Evolutionary conservation across 2,329 filamentous ascomycete genomes (phyloP).

Genomic region (Aspergillus hiratsukae): DNA sequence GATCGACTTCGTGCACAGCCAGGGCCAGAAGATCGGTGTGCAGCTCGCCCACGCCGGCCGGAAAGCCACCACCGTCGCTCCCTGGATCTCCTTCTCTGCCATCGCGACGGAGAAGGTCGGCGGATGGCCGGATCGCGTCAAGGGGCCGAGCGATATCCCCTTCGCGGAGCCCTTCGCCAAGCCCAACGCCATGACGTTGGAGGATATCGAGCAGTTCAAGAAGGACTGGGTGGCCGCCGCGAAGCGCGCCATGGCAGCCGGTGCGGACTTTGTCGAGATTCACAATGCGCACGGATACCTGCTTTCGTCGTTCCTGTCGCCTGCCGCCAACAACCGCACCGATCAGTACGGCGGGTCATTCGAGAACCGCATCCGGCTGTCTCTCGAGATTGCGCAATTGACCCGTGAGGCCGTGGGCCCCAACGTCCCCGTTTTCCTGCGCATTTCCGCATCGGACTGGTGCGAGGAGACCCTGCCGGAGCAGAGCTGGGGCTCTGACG

Average conservation of each 20-base stretch:
- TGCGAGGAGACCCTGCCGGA: slow-evolving; percentile 56
- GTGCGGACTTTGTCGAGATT: slow-evolving; percentile 74
- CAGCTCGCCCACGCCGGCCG: slow-evolving; percentile 77
- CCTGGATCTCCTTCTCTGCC: slow-evolving; percentile 35
- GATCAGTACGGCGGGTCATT: slow-evolving; percentile 51
- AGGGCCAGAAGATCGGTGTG: slow-evolving; percentile 70
- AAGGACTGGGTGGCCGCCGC: slow-evolving; percentile 56
- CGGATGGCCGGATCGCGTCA: slow-evolving; percentile 53
- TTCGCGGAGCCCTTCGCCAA: slow-evolving; percentile 58
- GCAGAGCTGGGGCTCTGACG: slow-evolving; percentile 63
- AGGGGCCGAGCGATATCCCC: slow-evolving; percentile 55
- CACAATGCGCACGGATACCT: slow-evolving; percentile 79
- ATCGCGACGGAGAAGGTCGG: slow-evolving; percentile 48
- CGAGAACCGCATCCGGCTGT: slow-evolving; percentile 63
- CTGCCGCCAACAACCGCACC: slow-evolving; percentile 63
- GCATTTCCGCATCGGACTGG: slow-evolving; percentile 73
- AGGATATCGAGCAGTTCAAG: slow-evolving; percentile 65
- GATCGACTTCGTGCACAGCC: slow-evolving; percentile 74
- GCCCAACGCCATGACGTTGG: slow-evolving; percentile 64
- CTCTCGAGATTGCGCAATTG: slow-evolving; percentile 62
- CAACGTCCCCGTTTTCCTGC: slow-evolving; percentile 66
- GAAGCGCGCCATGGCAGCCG: slow-evolving; percentile 60
- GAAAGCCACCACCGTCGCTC: slow-evolving; percentile 56
- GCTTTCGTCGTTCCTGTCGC: slow-evolving; percentile 64
- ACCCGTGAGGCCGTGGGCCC: slow-evolving; percentile 60